phyloP scores from a whole-genome alignment of 495 filamentous ascomycete species.

The Lophium mytilinum region DNA sequence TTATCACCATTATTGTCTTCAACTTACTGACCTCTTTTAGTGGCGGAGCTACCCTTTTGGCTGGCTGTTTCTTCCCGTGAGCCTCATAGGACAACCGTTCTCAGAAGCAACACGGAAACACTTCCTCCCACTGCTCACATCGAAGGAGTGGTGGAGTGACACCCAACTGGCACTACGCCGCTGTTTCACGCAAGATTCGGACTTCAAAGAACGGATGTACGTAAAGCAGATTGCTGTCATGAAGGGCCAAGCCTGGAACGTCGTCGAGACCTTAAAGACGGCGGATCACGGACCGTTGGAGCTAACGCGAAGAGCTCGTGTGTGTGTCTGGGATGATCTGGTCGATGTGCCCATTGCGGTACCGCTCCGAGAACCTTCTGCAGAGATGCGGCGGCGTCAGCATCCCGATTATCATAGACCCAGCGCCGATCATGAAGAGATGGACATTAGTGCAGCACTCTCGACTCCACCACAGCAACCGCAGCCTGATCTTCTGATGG shows the following conservation, averaged over 20 bases:
- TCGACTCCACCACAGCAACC: conserved; percentile 46
- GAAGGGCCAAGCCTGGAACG: conserved; percentile 99
- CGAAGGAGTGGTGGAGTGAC: conserved; percentile 92
- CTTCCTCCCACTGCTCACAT: conserved; percentile 88
- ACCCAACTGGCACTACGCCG: conserved; percentile 77
- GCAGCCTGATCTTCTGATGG: conserved; percentile 66
- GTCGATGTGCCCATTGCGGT: conserved; percentile 93
- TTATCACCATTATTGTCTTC: background rate
- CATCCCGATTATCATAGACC: conserved; percentile 39
- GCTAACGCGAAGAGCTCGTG: conserved; percentile 77
- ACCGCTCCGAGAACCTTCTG: conserved; percentile 71
- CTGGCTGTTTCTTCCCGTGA: conserved; percentile 95
- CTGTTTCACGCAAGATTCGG: conserved; percentile 82
- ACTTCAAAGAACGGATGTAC: conserved; percentile 98
- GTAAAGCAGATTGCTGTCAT: conserved; percentile 93
- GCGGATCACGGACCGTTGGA: conserved; percentile 89
- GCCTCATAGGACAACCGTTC: conserved; percentile 92
- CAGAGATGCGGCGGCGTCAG: conserved; percentile 55
- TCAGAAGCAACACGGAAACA: conserved; percentile 86
- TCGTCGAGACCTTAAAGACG: conserved; percentile 91
- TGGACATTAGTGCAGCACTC: conserved; percentile 78
- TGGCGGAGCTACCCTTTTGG: conserved; percentile 93
- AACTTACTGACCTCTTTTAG: conserved; percentile 29
- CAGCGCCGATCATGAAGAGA: conserved; percentile 60
- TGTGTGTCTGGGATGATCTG: conserved; percentile 96